These are phyloP conservation scores for Paramecium primaurelia DNA, from an alignment of 73 alveolate species.

Conservation along the genomic window DNA sequence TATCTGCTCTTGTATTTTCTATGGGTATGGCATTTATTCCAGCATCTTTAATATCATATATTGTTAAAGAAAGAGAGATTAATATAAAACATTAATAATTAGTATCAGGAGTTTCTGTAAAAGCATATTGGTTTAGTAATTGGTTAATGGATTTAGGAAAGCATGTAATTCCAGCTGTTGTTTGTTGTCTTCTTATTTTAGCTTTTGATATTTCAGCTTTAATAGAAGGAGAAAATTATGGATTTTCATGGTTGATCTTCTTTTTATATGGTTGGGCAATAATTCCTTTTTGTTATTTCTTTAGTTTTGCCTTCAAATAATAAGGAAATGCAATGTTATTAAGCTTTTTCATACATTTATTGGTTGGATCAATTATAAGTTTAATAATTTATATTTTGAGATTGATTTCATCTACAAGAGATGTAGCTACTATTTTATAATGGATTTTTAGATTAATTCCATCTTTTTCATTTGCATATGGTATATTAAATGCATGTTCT, in stretches of 20 bases:
- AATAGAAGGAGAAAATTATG: conserved; percentile 46
- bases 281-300: conserved; percentile 73
- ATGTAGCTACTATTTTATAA: conserved; percentile 54
- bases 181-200: conserved; percentile 66
- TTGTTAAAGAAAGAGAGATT: conserved; percentile 92
- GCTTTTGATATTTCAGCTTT: conserved; percentile 67
- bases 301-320: conserved; percentile 64
- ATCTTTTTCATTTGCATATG: conserved; percentile 67
- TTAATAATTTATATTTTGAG: conserved; percentile 64
- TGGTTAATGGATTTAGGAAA: conserved; percentile 82
- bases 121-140: conserved; percentile 92
- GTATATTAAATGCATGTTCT: conserved; percentile 56
- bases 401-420: conserved; percentile 67
- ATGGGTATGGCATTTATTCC: conserved; percentile 95
- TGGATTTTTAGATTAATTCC: conserved; percentile 79
- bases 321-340: conserved; percentile 70
- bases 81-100: conserved; percentile 89
- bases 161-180: conserved; percentile 76
- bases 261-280: conserved; percentile 75
- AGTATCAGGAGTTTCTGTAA: conserved; percentile 85
- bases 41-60: conserved; percentile 82
- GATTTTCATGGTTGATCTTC: conserved; percentile 66
- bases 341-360: conserved; percentile 67
- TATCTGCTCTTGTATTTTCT: conserved; percentile 77
- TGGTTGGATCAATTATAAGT: conserved; percentile 68